Base-by-base conservation (phyloP, 208 protist genomes). In the Wallacemonas sp. region DNA sequence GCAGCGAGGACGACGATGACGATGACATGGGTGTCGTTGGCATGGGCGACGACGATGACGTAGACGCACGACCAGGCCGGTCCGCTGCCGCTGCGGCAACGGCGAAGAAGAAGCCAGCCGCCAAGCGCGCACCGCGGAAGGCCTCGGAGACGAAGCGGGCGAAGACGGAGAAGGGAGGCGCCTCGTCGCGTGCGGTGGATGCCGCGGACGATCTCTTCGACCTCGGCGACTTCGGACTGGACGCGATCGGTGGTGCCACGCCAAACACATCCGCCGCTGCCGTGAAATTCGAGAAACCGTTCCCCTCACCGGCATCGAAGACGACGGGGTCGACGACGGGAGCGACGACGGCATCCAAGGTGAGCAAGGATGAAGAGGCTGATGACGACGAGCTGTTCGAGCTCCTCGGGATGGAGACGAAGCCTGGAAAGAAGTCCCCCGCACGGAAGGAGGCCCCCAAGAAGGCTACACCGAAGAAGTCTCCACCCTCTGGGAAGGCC, bases 201-300 rank as follows among this genome's bases (percentile, higher is more conserved):
- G 44, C 37, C 32, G 61, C 30, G n/a, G 76, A 81, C 33, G 84
- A 92, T 63, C 45, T 77, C 33, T 86, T 92, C 46, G 81, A 87
- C 60, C 57, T 95, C 12, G 82, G 92, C 42, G 65, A 76, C 41
- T 93, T 95, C 66, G 89, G 89, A 12, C 76, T 94, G 36, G 83
- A 89, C 42, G 89, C 89, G 9, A 58, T 94, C 0, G 45, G 38
- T 42, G 12, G 41, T 37, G 17, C 26, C 55, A 53, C 19, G 10
- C 26, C 44, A 42, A 33, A 19, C 29, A 26, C 36, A 48, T 42
- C 17, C 39, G 9, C 38, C 68, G 19, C 64, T 13, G 5, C 37
- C 2, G 36, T 53, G 3, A 71, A 70, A 55, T 38, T 29, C 29
- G 37, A 45, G 52, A 57, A 57, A 32, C 50, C 50, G 30, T 57